Evolutionary conservation across 2,329 filamentous ascomycete species (phyloP).

Genomic region (Aurifilum marmelostoma): DNA sequence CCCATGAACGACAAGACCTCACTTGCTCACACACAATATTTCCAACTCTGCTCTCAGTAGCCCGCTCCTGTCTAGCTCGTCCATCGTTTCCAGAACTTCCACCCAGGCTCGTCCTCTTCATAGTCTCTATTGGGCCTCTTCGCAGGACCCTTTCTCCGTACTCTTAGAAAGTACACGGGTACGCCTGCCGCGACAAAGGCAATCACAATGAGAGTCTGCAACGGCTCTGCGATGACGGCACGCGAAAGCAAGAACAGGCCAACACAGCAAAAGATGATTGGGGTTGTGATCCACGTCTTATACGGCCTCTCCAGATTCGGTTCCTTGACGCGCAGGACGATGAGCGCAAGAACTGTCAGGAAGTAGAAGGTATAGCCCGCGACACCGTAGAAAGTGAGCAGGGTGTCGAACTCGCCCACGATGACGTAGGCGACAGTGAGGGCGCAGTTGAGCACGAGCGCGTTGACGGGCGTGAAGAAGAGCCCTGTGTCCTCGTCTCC

Average conservation of each 20-base stretch:
- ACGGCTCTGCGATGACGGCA: slow-evolving; percentile 85
- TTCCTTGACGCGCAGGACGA: slow-evolving; percentile 85
- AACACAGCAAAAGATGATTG: slow-evolving; percentile 98
- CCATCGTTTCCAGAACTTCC: slow-evolving; percentile 63
- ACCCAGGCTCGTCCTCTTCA: slow-evolving; percentile 48
- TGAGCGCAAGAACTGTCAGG: slow-evolving; percentile 88
- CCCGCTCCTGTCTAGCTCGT: slow-evolving; percentile 26
- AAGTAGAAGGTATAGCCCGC: slow-evolving; percentile 98
- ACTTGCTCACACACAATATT: slow-evolving; percentile 1
- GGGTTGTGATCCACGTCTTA: slow-evolving; percentile 94
- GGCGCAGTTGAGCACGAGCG: slow-evolving; percentile 77
- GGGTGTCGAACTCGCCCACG: slow-evolving; percentile 86
- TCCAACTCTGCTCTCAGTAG: background rate
- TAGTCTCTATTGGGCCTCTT: slow-evolving; percentile 44
- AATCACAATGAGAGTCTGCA: slow-evolving; percentile 87
- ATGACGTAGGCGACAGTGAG: slow-evolving; percentile 79
- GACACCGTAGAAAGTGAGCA: slow-evolving; percentile 96
- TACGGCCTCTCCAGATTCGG: slow-evolving; percentile 89
- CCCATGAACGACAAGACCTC: background rate
- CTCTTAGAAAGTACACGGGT: slow-evolving; percentile 86
- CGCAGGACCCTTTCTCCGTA: slow-evolving; percentile 63
- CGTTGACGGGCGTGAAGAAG: slow-evolving; percentile 93
- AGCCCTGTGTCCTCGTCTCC: slow-evolving; percentile 79
- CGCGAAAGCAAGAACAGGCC: slow-evolving; percentile 88
- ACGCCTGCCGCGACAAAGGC: slow-evolving; percentile 82